A percentile compares a stretch with the other conserved stretches of the same genome.
These are phyloP conservation scores for Logfia minima DNA, from an alignment of 129 eudicot genomes.

Conservation along the genomic window DNA sequence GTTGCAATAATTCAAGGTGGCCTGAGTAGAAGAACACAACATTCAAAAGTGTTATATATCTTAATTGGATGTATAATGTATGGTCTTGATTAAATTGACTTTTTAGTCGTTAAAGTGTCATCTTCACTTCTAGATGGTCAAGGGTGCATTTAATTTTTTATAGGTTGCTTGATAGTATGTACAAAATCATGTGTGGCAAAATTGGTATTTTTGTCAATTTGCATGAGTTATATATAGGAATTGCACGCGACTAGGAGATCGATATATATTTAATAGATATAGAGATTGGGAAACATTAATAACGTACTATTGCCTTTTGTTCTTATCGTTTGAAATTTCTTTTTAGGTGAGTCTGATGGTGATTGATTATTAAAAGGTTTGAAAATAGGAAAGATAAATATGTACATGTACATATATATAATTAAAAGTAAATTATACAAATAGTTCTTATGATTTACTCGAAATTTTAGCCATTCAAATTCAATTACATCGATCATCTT, in stretches of 20 bases:
- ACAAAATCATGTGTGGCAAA: conserved; percentile 27
- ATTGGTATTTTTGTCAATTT: not conserved
- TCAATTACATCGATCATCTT: no score
- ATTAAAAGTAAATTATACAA: no score
- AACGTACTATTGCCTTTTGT: not conserved
- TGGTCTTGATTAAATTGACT: conserved; percentile 25
- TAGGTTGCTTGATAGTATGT: conserved; percentile 38
- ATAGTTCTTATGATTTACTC: no score
- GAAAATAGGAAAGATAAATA: conserved; percentile 16
- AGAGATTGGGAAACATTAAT: not conserved
- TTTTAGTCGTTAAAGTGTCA: conserved; percentile 29
- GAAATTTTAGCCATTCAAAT: no score
- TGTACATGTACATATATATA: no score
- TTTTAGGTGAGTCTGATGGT: conserved; percentile 26
- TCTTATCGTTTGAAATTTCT: conserved; percentile 5
- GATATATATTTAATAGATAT: not conserved
- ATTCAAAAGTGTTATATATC: not conserved
- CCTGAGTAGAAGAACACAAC: not conserved
- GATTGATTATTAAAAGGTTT: conserved; percentile 25
- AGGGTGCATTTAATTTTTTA: conserved; percentile 26
- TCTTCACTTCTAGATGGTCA: conserved; percentile 37
- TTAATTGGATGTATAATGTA: conserved; percentile 18
- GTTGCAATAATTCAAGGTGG: conserved; percentile 22
- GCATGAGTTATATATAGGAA: not conserved
- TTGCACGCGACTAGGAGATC: conserved; percentile 10